Conservation (phyloP, 495 filamentous ascomycete genomes). For the Neurospora sp. region DNA sequence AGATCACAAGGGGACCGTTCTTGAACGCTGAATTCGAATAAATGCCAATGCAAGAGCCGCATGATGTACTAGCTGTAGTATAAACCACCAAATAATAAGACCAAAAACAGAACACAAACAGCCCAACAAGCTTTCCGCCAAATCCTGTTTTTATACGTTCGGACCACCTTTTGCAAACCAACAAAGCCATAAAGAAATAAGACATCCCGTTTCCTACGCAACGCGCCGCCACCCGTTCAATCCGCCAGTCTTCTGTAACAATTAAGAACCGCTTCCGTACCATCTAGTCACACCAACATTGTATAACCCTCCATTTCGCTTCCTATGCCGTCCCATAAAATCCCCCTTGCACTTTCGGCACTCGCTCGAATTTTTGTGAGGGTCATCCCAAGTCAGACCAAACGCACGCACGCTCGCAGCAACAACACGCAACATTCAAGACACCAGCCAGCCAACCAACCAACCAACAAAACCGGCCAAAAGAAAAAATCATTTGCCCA, state of each 20-base stretch:
- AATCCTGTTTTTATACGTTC: neutral
- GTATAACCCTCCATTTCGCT: neutral
- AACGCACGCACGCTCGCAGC: neutral
- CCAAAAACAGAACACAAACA: neutral
- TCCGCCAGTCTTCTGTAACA: neutral
- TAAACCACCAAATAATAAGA: neutral
- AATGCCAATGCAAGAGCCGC: neutral
- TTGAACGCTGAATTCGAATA: neutral
- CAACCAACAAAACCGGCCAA: conserved; percentile 2
- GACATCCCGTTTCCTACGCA: neutral
- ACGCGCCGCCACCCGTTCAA: neutral
- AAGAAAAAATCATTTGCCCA: conserved; percentile 2
- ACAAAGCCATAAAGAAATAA: neutral
- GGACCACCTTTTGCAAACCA: neutral
- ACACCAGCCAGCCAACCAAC: neutral
- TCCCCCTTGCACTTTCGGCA: neutral
- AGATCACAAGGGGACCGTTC: neutral
- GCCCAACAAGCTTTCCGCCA: neutral
- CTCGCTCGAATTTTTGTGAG: neutral
- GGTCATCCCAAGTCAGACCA: neutral
- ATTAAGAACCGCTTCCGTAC: neutral
- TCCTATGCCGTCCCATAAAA: neutral
- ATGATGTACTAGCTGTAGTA: neutral
- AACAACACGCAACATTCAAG: conserved; percentile 4
- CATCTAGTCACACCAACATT: neutral